These are phyloP conservation scores for Pseudopithomyces chartarum DNA, from an alignment of 2,329 filamentous ascomycete genomes.

Conservation along the genomic window DNA sequence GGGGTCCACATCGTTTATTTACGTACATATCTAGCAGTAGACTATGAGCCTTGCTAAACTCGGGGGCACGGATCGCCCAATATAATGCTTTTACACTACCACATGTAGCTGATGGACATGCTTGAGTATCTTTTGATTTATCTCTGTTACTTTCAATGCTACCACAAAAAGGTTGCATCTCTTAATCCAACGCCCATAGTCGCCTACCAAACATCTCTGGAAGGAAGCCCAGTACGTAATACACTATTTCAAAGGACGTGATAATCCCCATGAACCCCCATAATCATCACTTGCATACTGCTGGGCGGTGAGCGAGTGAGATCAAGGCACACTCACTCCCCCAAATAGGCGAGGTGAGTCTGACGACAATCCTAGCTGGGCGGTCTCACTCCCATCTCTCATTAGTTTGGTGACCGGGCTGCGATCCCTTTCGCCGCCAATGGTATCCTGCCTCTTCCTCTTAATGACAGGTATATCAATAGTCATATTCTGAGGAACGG, in stretches of 20 bases:
- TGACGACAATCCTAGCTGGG: background rate
- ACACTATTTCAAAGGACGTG: background rate
- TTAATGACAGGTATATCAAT: conserved; percentile 25
- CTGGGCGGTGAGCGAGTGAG: background rate
- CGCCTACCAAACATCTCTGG: background rate
- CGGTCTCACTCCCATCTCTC: conserved; percentile 21
- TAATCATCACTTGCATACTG: too few species aligned
- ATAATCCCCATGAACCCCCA: background rate
- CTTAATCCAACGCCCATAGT: conserved; percentile 1
- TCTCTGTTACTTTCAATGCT: background rate
- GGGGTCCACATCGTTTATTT: too few species aligned
- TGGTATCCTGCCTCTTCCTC: conserved; percentile 33
- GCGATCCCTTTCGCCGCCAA: conserved; percentile 22
- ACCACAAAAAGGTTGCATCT: conserved; percentile 2
- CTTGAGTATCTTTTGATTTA: background rate
- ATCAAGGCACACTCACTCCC: conserved; percentile 7
- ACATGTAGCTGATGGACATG: background rate
- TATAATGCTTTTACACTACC: too few species aligned
- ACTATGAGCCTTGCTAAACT: background rate
- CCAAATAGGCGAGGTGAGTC: conserved; percentile 15
- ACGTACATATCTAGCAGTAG: too few species aligned
- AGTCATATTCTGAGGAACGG: conserved; percentile 18
- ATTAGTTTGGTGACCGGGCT: conserved; percentile 31
- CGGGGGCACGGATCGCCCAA: too few species aligned
- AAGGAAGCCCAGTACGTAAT: background rate